Evolutionary conservation across 2,329 filamentous ascomycete genomes (phyloP).

Genomic region (Trichoderma semiorbis): DNA sequence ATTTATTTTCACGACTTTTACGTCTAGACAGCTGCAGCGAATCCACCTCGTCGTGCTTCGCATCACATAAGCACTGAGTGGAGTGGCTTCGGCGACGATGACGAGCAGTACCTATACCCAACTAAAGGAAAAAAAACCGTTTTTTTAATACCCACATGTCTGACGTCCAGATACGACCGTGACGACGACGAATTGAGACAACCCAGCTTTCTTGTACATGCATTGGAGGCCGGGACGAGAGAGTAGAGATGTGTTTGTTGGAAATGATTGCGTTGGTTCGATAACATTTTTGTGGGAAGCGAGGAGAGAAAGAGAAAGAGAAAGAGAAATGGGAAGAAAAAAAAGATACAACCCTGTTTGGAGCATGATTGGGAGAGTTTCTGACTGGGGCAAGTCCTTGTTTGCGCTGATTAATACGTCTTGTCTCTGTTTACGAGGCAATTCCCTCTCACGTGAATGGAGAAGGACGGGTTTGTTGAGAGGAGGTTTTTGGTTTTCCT

Average conservation of each 20-base stretch:
- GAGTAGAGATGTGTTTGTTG: constrained; percentile 17
- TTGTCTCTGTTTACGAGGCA: not conserved
- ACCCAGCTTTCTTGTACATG: constrained; percentile 16
- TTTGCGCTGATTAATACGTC: constrained; percentile 15
- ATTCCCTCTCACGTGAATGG: not conserved
- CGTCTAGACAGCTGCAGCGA: constrained; percentile 44
- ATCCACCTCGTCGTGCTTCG: constrained; percentile 32
- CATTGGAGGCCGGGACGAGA: constrained; percentile 1
- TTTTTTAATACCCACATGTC: constrained; percentile 37
- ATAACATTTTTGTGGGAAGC: not conserved
- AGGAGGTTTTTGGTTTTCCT: not conserved
- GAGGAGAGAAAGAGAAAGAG: not conserved
- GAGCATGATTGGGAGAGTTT: not conserved
- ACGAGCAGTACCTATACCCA: constrained; percentile 39
- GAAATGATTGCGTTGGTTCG: constrained; percentile 3
- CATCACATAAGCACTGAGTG: constrained; percentile 30
- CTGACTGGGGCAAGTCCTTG: not conserved
- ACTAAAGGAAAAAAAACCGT: constrained; percentile 18
- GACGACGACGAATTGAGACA: constrained; percentile 30
- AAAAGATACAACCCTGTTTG: not conserved
- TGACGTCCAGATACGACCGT: constrained; percentile 34
- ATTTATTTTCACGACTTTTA: constrained; percentile 44
- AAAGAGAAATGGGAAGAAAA: not conserved
- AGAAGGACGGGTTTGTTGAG: not conserved
- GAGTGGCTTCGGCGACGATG: constrained; percentile 36